These are phyloP conservation scores for Spergularia azorica DNA, from an alignment of 179 eudicot genomes.

Conservation along the genomic window DNA sequence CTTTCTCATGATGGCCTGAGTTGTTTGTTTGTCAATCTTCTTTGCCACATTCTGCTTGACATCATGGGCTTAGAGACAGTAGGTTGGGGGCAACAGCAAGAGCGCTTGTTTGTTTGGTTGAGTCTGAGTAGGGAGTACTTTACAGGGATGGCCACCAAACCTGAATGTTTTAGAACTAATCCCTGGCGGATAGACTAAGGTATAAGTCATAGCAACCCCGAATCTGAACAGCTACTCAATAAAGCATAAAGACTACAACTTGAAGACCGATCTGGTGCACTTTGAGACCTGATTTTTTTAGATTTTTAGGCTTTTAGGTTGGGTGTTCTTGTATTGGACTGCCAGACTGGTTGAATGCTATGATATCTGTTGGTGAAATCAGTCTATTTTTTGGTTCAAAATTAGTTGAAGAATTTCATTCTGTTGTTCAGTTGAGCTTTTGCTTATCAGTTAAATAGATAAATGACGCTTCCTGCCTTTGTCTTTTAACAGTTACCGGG, in stretches of 20 bases:
- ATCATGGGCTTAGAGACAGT: neutral
- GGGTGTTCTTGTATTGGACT: neutral
- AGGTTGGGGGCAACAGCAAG: neutral
- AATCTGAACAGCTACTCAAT: neutral
- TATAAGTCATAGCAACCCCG: neutral
- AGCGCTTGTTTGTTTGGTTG: neutral
- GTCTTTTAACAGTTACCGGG: slow-evolving; percentile 56
- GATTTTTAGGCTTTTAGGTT: neutral
- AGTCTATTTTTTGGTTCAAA: too few species aligned
- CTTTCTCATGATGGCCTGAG: neutral
- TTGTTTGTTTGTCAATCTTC: neutral
- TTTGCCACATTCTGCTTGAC: neutral
- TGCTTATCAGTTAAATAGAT: neutral
- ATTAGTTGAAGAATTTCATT: too few species aligned
- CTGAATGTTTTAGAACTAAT: neutral
- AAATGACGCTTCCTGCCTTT: neutral
- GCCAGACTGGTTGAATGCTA: neutral
- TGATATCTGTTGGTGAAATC: neutral
- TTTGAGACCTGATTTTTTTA: neutral
- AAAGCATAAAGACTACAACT: neutral
- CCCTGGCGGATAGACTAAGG: neutral
- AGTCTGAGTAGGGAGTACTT: neutral
- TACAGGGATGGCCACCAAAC: neutral
- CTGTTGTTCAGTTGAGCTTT: slow-evolving; percentile 3
- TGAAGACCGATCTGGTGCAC: neutral